phyloP scores from a whole-genome alignment of 305 asterid species.

The Galium porrigens region DNA sequence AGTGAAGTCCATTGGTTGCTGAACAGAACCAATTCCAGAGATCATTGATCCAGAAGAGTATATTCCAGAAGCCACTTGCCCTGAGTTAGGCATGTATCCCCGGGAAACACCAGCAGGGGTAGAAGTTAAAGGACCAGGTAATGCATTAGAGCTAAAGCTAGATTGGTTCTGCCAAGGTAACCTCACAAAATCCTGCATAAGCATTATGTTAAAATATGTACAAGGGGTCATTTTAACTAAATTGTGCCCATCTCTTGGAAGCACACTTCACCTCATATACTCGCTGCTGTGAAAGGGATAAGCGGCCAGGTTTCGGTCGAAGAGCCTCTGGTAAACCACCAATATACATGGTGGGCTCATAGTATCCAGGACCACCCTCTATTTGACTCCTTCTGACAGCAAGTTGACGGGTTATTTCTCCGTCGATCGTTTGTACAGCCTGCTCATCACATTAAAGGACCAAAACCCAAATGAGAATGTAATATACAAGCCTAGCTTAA shows the following conservation, averaged over 20 bases:
- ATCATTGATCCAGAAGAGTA: constrained; percentile 48
- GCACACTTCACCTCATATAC: constrained; percentile 62
- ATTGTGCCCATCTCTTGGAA: not conserved
- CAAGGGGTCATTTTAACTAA: not conserved
- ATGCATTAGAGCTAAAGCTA: constrained; percentile 50
- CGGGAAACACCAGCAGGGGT: constrained; percentile 39
- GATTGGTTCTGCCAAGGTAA: constrained; percentile 84
- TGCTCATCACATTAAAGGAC: constrained; percentile 19
- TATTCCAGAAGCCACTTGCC: constrained; percentile 40
- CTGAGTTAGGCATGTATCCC: constrained; percentile 43
- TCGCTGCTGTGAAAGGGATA: constrained; percentile 82
- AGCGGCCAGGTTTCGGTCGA: constrained; percentile 89
- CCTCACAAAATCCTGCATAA: constrained; percentile 76
- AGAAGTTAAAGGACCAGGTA: constrained; percentile 59
- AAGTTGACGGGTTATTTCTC: constrained; percentile 70
- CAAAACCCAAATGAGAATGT: not conserved
- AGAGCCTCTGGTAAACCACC: constrained; percentile 79
- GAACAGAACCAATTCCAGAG: constrained; percentile 42
- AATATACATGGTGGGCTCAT: constrained; percentile 54
- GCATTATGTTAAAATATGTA: not conserved
- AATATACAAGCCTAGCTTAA: not conserved
- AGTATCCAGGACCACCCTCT: constrained; percentile 60
- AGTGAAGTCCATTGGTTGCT: constrained; percentile 46
- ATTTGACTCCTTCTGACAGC: constrained; percentile 63
- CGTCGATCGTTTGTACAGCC: constrained; percentile 93